Evolutionary conservation across 768 basidiomycete species (phyloP).

Genomic region (Lactarius sanguifluus): DNA sequence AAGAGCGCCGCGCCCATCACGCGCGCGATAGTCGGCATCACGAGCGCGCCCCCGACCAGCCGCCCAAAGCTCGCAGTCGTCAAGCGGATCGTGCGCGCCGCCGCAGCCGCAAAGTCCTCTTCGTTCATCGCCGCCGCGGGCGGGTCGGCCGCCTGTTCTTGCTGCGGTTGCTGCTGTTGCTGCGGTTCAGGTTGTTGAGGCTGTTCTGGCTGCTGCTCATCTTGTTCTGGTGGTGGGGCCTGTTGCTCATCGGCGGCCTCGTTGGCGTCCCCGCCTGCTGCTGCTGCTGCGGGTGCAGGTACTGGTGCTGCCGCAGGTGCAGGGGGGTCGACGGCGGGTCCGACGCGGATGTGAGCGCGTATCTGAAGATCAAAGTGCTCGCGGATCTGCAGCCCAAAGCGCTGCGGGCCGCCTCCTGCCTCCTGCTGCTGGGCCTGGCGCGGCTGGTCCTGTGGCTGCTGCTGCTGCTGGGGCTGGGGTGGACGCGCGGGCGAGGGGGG

Average conservation of each 20-base stretch:
- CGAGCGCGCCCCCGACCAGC: slow-evolving; percentile 64
- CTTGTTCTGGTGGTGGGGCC: neutral
- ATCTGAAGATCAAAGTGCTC: slow-evolving; percentile 28
- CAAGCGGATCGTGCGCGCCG: slow-evolving; percentile 58
- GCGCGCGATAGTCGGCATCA: slow-evolving; percentile 65
- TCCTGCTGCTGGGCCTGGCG: neutral
- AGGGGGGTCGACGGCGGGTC: neutral
- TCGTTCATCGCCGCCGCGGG: slow-evolving; percentile 23
- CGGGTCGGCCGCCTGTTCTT: slow-evolving; percentile 6
- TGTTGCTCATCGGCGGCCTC: neutral
- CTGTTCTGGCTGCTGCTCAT: slow-evolving; percentile 17
- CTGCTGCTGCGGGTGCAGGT: neutral
- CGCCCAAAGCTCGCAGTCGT: slow-evolving; percentile 63
- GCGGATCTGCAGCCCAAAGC: slow-evolving; percentile 31
- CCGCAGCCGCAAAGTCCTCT: slow-evolving; percentile 45
- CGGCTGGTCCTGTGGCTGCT: neutral
- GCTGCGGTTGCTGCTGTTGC: neutral
- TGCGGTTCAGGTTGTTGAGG: neutral
- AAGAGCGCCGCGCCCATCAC: slow-evolving; percentile 63
- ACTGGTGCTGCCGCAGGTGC: neutral
- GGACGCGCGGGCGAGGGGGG: slow-evolving; percentile 16
- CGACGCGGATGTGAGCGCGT: neutral
- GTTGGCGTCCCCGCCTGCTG: neutral
- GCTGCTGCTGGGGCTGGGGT: neutral
- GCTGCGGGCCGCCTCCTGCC: slow-evolving; percentile 28